Evolutionary conservation across 2,329 filamentous ascomycete genomes (phyloP), one percentile per base, ranked within the genome.

Genomic region (Trichoderma simmonsii): DNA sequence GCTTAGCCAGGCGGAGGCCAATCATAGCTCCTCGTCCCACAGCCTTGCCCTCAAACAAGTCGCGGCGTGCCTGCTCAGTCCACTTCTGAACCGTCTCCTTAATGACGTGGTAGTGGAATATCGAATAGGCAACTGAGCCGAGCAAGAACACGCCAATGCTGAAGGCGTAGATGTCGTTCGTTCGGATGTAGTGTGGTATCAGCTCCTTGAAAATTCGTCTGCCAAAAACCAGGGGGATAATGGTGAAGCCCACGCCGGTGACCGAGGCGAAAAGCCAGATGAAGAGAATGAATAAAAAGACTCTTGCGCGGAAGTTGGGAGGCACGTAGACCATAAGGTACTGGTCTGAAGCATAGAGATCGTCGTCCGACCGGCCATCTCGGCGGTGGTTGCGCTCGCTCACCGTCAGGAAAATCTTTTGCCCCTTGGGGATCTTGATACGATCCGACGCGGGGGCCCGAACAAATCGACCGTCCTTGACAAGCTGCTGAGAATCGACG

Each of bases 141-240:
- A 97, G 85, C 30, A 94, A 85, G 79, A 97, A 97, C 54, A 97
- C 87, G 15, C 96, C 96, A 34, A 96, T 90, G 67, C 94, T 97
- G 80, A 98, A 97, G 14, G 96, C 95, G 77, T 99, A 98, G 30
- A 99, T 92, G 80, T 99, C 96, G 81, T 98, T 99, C 78, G 95
- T 92, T 54, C 89, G 89, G 62, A 93, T 88, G 73, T 92, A 87
- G 0, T 86, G 82, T 5, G 94, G 93, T 56, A 97, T 89, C 39
- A 95, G 82, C 32, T 87, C 83, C 61, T 90, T 89, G 79, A 98
- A 93, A 73, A 98, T 86, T 71, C 86, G 87, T 32, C 96, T 92
- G 2, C 96, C 96, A 78, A 97, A 90, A 7, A 97, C 86, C 4
- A 99, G 87, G 0, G 96, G 97, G 0, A 97, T 83, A 73, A 99